phyloP scores from a whole-genome alignment of 495 filamentous ascomycete genomes.

The Aspergillus baeticus region DNA sequence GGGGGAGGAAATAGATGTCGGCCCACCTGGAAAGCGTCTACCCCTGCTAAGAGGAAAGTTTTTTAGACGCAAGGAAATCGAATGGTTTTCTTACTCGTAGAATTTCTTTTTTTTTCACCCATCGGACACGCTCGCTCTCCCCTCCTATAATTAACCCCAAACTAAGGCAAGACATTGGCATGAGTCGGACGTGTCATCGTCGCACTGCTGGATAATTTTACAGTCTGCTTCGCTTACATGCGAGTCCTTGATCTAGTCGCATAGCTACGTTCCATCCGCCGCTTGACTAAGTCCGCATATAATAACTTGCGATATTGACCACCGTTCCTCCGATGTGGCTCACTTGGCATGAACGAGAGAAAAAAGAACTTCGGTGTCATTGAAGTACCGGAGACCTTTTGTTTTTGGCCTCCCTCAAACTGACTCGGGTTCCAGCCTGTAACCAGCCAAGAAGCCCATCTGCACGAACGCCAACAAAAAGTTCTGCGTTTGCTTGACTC shows the following conservation, averaged over 20 bases:
- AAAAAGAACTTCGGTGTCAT: no score
- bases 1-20: no score
- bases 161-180: slow-evolving; percentile 4
- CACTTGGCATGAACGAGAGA: no score
- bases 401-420: no score
- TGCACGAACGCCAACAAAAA: background rate
- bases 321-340: no score
- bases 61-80: background rate
- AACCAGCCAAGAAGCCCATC: background rate
- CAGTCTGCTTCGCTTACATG: background rate
- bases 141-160: slow-evolving; percentile 1
- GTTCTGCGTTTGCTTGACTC: background rate
- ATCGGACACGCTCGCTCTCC: no score
- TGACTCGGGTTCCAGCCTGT: no score
- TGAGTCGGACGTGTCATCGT: background rate
- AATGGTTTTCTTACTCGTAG: background rate
- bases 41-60: background rate
- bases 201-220: slow-evolving; percentile 4
- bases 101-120: background rate
- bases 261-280: background rate
- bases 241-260: background rate
- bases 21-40: background rate
- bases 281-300: background rate
- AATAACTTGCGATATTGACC: background rate
- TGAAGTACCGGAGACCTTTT: no score